Base-by-base conservation (phyloP, 179 eudicot species). In the Monotropa hypopitys region DNA sequence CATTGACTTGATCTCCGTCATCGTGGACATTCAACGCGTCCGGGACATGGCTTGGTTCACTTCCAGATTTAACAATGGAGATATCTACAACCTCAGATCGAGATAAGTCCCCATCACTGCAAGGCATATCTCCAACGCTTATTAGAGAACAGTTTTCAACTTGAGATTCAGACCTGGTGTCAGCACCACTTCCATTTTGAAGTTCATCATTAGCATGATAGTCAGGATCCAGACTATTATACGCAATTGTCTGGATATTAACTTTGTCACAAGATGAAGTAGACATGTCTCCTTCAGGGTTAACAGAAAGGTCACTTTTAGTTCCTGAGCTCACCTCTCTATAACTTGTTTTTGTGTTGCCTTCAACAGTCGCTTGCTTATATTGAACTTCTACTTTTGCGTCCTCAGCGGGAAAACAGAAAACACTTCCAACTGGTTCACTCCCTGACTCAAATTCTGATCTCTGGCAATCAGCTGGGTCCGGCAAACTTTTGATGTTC, bases 281-380 rank as follows among this genome's bases (percentile, higher is more conserved):
- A 50, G 53, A 18, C 13, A 30, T 67, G 16, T 57, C 43, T 49
- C 72, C 76, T 40, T 63, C 66, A 47, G 45, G 30, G 43, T 80
- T 85, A 72, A 85, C 26, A 23, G 89, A 78, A 84, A 83, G 82
- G 38, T 72, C 80, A 21, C 81, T 83, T 26, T 83, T 78, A 33
- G 83, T 66, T 78, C 56, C 81, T 13, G 72, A 33, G 75, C 51
- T 67, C 43, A 45, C 40, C 67, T 73, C 81, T 63, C 59, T 65
- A 38, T 57, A 77, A 65, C 71, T 47, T 63, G 77, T 59, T 70
- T 75, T 67, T 42, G 45, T 81, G 18, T 80, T 76, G 66, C 20
- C 82, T 54, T 81, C 86, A 74, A 50, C 70, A 21, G 69, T 63
- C 73, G 76, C 79, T 70, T 75, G 74, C 57, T 80, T 72, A 79